Evolutionary conservation across 805 yeast species (phyloP).

Genomic region (Starmerella bombicola): DNA sequence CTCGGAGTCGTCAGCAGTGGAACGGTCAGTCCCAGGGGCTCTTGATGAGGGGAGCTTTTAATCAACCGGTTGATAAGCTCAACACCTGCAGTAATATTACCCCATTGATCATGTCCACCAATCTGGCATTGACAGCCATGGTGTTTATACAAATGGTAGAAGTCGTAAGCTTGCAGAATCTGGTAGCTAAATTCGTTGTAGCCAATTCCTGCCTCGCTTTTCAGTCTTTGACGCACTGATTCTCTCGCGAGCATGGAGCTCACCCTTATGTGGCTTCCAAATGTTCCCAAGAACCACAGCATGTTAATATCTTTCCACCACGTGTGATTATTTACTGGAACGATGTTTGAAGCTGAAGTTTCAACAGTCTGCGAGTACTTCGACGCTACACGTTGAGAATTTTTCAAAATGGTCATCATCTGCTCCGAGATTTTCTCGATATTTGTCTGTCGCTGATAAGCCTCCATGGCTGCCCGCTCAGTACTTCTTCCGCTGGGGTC

Average conservation of each 20-base stretch:
- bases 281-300: slow-evolving; percentile 62
- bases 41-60: slow-evolving; percentile 16
- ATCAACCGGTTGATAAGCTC: slow-evolving; percentile 63
- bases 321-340: slow-evolving; percentile 48
- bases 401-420: slow-evolving; percentile 44
- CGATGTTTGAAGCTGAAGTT: slow-evolving; percentile 31
- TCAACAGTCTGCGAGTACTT: slow-evolving; percentile 30
- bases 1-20: slow-evolving; percentile 77
- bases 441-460: slow-evolving; percentile 41
- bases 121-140: slow-evolving; percentile 56
- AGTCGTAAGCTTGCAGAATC: slow-evolving; percentile 84
- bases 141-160: slow-evolving; percentile 58
- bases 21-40: slow-evolving; percentile 67
- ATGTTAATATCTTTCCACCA: slow-evolving; percentile 81
- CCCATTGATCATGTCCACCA: slow-evolving; percentile 98
- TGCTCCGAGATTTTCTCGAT: slow-evolving; percentile 49
- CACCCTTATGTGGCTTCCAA: slow-evolving; percentile 69
- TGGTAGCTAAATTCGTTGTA: slow-evolving; percentile 93
- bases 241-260: slow-evolving; percentile 83
- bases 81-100: slow-evolving; percentile 90
- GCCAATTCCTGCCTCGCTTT: slow-evolving; percentile 65
- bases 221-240: slow-evolving; percentile 63
- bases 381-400: slow-evolving; percentile 51
- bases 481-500: slow-evolving; percentile 88
- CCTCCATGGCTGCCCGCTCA: slow-evolving; percentile 54